Conservation (phyloP, 108 stramenopile genomes). For the Skeletonema marinoi region DNA sequence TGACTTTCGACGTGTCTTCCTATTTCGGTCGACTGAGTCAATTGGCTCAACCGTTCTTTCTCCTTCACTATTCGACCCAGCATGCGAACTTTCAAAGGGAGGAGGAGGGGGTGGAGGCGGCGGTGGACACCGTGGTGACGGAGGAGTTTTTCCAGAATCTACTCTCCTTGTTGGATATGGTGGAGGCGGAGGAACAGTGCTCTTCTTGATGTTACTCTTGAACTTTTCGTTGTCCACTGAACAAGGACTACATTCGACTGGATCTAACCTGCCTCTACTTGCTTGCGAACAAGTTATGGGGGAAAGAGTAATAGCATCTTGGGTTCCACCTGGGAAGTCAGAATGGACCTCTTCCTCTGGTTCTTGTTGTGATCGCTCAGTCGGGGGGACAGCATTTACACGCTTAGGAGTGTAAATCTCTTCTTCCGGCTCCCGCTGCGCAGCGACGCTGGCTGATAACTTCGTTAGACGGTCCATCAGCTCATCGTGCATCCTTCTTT, state of each 20-base stretch:
- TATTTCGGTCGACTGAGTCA: neutral
- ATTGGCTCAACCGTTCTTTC: neutral
- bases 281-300: neutral
- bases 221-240: neutral
- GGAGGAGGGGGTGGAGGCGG: neutral
- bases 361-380: too few relatives aligned
- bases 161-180: neutral
- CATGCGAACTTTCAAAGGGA: neutral
- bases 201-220: too few relatives aligned
- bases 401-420: neutral
- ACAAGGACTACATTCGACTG: neutral
- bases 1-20: neutral
- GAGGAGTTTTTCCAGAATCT: neutral
- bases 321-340: too few relatives aligned
- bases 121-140: neutral
- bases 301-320: too few relatives aligned
- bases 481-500: neutral
- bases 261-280: neutral
- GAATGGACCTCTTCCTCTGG: too few relatives aligned
- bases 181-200: too few relatives aligned
- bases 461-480: neutral
- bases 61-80: neutral
- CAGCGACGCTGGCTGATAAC: neutral
- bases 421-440: neutral
- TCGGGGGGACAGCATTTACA: too few relatives aligned